Conservation (phyloP, 1,284 basidiomycete genomes). For the Sanghuangporus baumii region DNA sequence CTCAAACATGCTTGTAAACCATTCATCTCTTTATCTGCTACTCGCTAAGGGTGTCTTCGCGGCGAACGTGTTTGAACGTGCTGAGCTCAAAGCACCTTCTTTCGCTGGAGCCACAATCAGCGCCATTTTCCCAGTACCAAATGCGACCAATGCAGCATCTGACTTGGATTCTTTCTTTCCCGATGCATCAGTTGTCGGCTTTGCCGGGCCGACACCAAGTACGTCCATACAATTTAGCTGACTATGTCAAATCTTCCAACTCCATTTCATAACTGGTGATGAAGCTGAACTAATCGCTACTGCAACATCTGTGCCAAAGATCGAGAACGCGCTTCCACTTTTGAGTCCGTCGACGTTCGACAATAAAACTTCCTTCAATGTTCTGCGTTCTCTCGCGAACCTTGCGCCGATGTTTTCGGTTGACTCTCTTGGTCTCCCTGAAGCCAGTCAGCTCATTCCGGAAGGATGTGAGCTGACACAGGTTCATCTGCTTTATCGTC, state of each 20-base stretch:
- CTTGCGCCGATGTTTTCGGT: slow-evolving; percentile 56
- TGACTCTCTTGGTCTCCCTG: slow-evolving; percentile 46
- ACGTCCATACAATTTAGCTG: neutral
- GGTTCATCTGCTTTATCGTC: slow-evolving; percentile 50
- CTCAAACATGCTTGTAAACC: neutral
- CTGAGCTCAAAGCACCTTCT: slow-evolving; percentile 22
- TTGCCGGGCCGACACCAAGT: slow-evolving; percentile 40
- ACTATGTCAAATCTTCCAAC: neutral
- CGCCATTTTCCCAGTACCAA: slow-evolving; percentile 28
- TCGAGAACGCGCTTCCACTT: slow-evolving; percentile 33
- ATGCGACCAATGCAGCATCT: slow-evolving; percentile 26
- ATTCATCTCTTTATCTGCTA: neutral
- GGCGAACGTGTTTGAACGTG: neutral
- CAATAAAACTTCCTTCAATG: slow-evolving; percentile 34
- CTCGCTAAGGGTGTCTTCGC: neutral
- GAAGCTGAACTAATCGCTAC: slow-evolving; percentile 44
- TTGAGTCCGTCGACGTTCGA: slow-evolving; percentile 33
- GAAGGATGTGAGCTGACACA: slow-evolving; percentile 44
- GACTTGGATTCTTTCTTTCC: slow-evolving; percentile 32
- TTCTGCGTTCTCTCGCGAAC: slow-evolving; percentile 48
- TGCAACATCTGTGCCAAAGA: slow-evolving; percentile 34
- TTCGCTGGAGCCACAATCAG: slow-evolving; percentile 33
- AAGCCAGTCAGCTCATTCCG: slow-evolving; percentile 44
- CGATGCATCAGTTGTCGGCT: slow-evolving; percentile 39
- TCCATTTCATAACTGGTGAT: slow-evolving; percentile 34